A percentile compares a stretch with the other conserved stretches of the same genome.
Evolutionary conservation across 129 eudicot genomes (phyloP).

Genomic region (Centrapalus pauciflorus): DNA sequence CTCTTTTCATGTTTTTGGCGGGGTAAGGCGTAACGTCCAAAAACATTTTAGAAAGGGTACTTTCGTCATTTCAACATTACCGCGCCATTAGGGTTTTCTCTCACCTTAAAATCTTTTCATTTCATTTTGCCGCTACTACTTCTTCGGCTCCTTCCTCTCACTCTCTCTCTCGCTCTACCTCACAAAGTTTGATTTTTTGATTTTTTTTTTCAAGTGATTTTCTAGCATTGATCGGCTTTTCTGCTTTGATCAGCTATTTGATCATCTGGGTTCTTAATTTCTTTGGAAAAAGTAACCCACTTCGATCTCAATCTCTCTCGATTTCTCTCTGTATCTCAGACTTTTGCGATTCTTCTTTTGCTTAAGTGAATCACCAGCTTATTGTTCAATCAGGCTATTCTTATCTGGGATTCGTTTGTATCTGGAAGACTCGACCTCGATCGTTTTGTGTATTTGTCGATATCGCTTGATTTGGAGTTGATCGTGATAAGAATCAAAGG

Average conservation of each 20-base stretch:
- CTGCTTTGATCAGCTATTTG: not conserved
- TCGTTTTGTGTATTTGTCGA: not conserved
- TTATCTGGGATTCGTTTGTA: not conserved
- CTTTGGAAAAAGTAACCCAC: not conserved
- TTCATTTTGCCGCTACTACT: constrained; percentile 33
- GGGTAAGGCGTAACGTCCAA: constrained; percentile 24
- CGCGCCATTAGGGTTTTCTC: constrained; percentile 71
- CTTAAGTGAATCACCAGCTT: not conserved
- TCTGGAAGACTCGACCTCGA: not conserved
- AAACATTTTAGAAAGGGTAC: constrained; percentile 28
- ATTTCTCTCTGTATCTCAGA: not conserved
- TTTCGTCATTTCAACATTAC: constrained; percentile 42
- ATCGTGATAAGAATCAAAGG: not conserved
- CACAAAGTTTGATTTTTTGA: not conserved
- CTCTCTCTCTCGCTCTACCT: not conserved
- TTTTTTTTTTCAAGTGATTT: not conserved
- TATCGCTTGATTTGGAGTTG: constrained; percentile 7
- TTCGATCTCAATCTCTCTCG: not conserved
- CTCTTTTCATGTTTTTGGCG: constrained; percentile 45
- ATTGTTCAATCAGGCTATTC: not conserved
- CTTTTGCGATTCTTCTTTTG: not conserved
- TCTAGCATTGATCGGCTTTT: not conserved
- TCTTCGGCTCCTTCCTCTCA: constrained; percentile 10
- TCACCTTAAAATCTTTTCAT: constrained; percentile 37
- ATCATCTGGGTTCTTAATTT: not conserved